Base-by-base conservation (phyloP, 2,329 filamentous ascomycete genomes). In the Aspergillus sp. region DNA sequence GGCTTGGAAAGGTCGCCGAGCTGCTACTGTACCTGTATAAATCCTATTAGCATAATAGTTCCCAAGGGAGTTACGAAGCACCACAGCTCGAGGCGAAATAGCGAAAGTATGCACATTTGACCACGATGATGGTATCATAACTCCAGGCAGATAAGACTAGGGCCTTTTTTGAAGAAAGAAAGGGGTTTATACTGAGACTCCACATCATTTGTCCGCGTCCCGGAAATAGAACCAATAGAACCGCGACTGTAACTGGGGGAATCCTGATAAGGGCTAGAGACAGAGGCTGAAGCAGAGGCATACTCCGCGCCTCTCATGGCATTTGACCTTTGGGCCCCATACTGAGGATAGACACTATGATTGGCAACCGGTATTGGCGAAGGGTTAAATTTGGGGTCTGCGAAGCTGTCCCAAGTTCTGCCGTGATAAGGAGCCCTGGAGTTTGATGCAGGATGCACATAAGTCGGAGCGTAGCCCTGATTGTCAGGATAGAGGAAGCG, bases 121-220 rank as follows among this genome's bases (percentile, higher is more conserved):
- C 25, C 23, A 50, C 10, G 23, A 50, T 27, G 10, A 25, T 23
- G 25, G 17, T 13, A 50, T 50, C n/a, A 50, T 27, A 32, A 27
- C 25, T 30, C 25, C 47, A 32, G 25, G 10, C 47, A 50, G 25
- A 36, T 57, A 30, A 8, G 6, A 44, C 17, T 30, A 32, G 42
- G 47, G 39, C 23, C 49, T 32, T 44, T 19, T 54, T 8, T 32
- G 48, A 52, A 15, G 8, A 17, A 59, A 63, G 48, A 55, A 60
- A 63, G 62, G 55, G 64, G 52, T 32, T 52, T 25, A 72, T 74
- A 74, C 72, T 71, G 70, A 60, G 71, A 74, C 51, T 74, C 72
- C 64, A 70, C 57, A 60, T 74, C 72, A 62, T 67, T 68, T 53
- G 66, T 59, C 57, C 68, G 67, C 56, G 64, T 62, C 25, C 42